Percentiles rank a stretch among this genome's conserved stretches.
phyloP scores from a whole-genome alignment of 805 yeast species.

The Monosporozyma siamensis region DNA sequence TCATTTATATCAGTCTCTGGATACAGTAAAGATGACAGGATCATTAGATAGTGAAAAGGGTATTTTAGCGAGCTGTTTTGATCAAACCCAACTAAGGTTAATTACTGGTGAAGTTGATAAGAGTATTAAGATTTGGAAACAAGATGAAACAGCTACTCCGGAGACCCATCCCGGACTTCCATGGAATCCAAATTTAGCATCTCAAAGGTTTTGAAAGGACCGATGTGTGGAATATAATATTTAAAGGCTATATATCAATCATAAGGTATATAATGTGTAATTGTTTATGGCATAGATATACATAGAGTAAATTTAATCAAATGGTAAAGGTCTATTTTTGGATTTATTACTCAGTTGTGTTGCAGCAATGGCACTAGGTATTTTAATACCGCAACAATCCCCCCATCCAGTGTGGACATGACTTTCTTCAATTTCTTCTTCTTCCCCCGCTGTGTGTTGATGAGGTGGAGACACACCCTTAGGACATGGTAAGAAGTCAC shows the following conservation, averaged over 20 bases:
- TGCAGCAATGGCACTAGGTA: conserved; percentile 95
- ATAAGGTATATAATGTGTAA: background rate
- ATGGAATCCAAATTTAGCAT: conserved; percentile 25
- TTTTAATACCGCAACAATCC: conserved; percentile 93
- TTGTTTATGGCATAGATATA: no score
- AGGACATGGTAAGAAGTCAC: conserved; percentile 60
- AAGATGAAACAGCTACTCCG: conserved; percentile 30
- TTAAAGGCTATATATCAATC: no score
- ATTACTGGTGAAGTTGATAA: conserved; percentile 90
- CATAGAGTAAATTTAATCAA: conserved; percentile 50
- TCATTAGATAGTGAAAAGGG: conserved; percentile 58
- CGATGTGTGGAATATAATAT: no score
- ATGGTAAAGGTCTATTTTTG: conserved; percentile 43
- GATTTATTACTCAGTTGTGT: conserved; percentile 40
- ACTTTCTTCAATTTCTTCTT: conserved; percentile 11
- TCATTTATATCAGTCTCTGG: conserved; percentile 43
- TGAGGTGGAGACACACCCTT: conserved; percentile 45
- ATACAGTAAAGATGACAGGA: conserved; percentile 58
- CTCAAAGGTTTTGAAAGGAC: conserved; percentile 22
- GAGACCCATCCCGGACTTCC: conserved; percentile 24
- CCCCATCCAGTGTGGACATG: conserved; percentile 65
- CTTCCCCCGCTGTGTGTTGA: conserved; percentile 9
- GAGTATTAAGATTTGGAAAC: conserved; percentile 67
- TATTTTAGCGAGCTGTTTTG: conserved; percentile 63
- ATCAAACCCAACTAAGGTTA: conserved; percentile 67